These are phyloP conservation scores for Hyphodiscus sp. DNA, from an alignment of 2,329 filamentous ascomycete species.

Conservation along the genomic window DNA sequence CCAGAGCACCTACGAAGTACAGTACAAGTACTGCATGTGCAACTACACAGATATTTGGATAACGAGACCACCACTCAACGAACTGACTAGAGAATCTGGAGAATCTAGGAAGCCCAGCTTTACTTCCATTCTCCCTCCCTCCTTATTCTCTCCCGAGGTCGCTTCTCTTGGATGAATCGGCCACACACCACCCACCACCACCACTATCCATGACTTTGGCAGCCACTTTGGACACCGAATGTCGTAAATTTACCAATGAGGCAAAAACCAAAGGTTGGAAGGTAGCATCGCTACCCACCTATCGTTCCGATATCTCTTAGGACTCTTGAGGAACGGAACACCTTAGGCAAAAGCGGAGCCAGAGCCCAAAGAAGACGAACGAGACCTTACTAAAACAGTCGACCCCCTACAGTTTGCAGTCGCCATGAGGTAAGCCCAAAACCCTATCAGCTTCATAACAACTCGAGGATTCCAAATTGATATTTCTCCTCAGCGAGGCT, in stretches of 20 bases:
- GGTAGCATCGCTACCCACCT: background rate
- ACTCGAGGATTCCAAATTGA: too few relatives aligned
- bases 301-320: background rate
- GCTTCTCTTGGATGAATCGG: background rate
- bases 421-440: too few relatives aligned
- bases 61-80: too few relatives aligned
- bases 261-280: constrained; percentile 1
- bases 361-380: background rate
- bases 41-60: too few relatives aligned
- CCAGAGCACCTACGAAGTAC: too few relatives aligned
- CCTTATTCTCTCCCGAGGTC: background rate
- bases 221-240: constrained; percentile 1
- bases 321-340: background rate
- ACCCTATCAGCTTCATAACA: too few relatives aligned
- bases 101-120: too few relatives aligned
- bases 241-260: background rate
- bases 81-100: too few relatives aligned
- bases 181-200: background rate
- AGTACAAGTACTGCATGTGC: too few relatives aligned
- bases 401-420: background rate
- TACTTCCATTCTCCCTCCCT: background rate
- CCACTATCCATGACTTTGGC: background rate
- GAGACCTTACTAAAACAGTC: background rate
- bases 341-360: constrained; percentile 6
- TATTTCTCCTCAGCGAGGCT: constrained; percentile 10